Percentiles rank a stretch among this genome's conserved stretches.
These are phyloP conservation scores for Penicillium sp. DNA, from an alignment of 2,329 filamentous ascomycete species.

Conservation along the genomic window DNA sequence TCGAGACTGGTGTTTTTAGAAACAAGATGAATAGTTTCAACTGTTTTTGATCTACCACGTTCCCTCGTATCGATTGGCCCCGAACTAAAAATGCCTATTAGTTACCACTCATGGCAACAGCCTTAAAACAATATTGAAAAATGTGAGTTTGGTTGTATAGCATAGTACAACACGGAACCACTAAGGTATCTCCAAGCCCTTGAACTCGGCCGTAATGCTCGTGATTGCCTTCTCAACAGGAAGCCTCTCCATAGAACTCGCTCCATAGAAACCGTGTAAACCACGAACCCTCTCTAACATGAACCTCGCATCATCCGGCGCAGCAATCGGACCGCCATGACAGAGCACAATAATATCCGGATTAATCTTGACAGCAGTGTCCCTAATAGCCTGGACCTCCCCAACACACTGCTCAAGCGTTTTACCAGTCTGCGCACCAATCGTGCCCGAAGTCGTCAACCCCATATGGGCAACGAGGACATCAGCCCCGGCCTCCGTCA, in stretches of 20 bases:
- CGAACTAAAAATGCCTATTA: not conserved
- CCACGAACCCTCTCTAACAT: slow-evolving; percentile 62
- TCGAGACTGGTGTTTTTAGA: not conserved
- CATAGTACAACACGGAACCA: not conserved
- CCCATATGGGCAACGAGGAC: slow-evolving; percentile 70
- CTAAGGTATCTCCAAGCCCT: slow-evolving; percentile 35
- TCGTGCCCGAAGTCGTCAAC: slow-evolving; percentile 64
- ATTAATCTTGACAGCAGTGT: slow-evolving; percentile 59
- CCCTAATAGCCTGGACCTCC: slow-evolving; percentile 63
- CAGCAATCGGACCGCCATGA: slow-evolving; percentile 68
- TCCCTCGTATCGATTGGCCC: not conserved
- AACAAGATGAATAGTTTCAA: not conserved
- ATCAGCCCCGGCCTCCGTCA: slow-evolving; percentile 67
- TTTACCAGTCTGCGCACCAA: slow-evolving; percentile 64
- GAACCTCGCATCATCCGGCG: slow-evolving; percentile 63
- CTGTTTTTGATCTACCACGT: not conserved
- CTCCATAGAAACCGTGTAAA: slow-evolving; percentile 70
- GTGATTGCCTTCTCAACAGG: slow-evolving; percentile 68
- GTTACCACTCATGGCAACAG: not conserved
- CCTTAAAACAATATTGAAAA: not conserved
- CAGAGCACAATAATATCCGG: slow-evolving; percentile 66
- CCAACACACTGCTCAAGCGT: slow-evolving; percentile 63
- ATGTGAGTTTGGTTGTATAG: not conserved
- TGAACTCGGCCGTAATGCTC: slow-evolving; percentile 57
- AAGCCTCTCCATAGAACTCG: slow-evolving; percentile 67